Percentiles rank a stretch among this genome's conserved stretches.
Evolutionary conservation across 371 early-diverging fungal species (phyloP).

Genomic region (Mucor racemosus): DNA sequence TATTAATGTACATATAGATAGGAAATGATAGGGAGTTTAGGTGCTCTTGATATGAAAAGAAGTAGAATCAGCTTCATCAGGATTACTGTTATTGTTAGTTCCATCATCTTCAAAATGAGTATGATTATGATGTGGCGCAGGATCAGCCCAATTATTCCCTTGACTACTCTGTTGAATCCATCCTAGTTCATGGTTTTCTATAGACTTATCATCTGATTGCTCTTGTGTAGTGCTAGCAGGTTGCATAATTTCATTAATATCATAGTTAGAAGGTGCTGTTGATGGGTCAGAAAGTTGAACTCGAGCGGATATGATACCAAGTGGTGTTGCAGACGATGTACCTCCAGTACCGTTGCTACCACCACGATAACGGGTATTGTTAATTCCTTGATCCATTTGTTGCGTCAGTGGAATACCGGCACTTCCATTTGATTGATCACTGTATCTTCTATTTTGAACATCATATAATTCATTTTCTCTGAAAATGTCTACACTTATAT

Average conservation of each 20-base stretch:
- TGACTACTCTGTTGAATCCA: constrained; percentile 32
- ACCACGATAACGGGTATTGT: background rate
- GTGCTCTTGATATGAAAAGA: too few relatives aligned
- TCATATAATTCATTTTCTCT: constrained; percentile 14
- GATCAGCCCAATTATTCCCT: constrained; percentile 33
- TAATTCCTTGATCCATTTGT: constrained; percentile 2
- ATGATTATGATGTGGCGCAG: constrained; percentile 34
- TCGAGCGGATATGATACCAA: constrained; percentile 13
- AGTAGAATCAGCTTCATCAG: background rate
- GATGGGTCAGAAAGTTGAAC: constrained; percentile 3
- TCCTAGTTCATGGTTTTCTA: constrained; percentile 17
- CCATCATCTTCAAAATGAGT: constrained; percentile 5
- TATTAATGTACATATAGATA: too few relatives aligned
- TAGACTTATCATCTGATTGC: background rate
- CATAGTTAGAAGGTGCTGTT: background rate
- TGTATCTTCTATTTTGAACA: constrained; percentile 16
- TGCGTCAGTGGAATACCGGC: constrained; percentile 34
- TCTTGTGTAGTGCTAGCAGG: too few relatives aligned
- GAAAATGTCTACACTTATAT: constrained; percentile 24
- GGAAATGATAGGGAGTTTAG: too few relatives aligned
- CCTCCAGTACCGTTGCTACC: background rate
- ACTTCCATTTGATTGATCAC: constrained; percentile 36
- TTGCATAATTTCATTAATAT: constrained; percentile 18
- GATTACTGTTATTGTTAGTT: background rate
- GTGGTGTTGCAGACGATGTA: background rate